A percentile compares a stretch with the other conserved stretches of the same genome.
Conservation (phyloP, 139 green algal species). For the Micractinium sp. region DNA sequence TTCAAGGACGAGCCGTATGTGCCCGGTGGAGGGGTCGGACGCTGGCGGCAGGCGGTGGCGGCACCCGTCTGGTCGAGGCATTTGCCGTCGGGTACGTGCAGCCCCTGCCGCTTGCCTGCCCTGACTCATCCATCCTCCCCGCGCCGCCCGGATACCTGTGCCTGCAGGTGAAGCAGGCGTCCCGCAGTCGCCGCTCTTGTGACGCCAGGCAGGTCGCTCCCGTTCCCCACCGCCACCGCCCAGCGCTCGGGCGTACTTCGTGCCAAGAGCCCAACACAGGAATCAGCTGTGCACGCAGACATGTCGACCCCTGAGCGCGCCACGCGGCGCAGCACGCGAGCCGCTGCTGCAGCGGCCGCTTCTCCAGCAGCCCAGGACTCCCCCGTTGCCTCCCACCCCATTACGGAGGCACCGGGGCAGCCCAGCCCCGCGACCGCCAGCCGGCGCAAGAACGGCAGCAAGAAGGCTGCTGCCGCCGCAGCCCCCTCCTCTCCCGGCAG, state of each 20-base stretch:
- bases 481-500: not conserved
- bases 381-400: not conserved
- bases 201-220: no score
- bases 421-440: not conserved
- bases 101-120: no score
- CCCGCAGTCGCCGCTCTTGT: no score
- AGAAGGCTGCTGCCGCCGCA: not conserved
- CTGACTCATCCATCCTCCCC: no score
- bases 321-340: not conserved
- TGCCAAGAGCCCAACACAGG: no score
- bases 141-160: not conserved
- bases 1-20: no score
- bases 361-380: not conserved
- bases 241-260: not conserved
- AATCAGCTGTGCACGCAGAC: not conserved
- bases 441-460: not conserved
- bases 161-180: not conserved
- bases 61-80: no score
- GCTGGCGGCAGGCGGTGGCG: no score
- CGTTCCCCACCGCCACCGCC: no score
- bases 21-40: no score
- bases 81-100: no score
- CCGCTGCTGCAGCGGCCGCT: not conserved
- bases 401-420: not conserved
- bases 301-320: not conserved